These are phyloP conservation scores for Saccharata proteae DNA, from an alignment of 2,329 filamentous ascomycete species.

Conservation along the genomic window DNA sequence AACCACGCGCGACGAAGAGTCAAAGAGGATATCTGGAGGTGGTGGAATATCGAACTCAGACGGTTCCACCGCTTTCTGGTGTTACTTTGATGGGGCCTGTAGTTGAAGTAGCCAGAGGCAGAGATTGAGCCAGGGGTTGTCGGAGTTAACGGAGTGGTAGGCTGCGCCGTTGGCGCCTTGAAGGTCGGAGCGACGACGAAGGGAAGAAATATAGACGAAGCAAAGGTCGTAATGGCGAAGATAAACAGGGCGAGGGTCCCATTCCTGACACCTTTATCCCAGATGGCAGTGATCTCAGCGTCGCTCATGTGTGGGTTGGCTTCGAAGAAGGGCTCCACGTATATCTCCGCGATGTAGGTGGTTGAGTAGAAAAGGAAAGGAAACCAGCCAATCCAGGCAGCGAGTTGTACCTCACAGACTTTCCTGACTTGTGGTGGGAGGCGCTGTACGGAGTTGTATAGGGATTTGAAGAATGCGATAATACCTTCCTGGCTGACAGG, in stretches of 20 bases:
- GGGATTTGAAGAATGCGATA: conserved; percentile 64
- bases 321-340: conserved; percentile 70
- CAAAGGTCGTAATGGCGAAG: conserved; percentile 74
- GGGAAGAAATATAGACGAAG: conserved; percentile 71
- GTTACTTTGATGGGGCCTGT: background rate
- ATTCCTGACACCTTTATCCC: conserved; percentile 73
- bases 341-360: conserved; percentile 86
- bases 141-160: conserved; percentile 28
- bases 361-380: conserved; percentile 93
- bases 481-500: conserved; percentile 51
- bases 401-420: conserved; percentile 55
- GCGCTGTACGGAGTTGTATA: conserved; percentile 63
- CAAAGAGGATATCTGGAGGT: conserved; percentile 65
- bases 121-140: conserved; percentile 24
- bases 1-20: conserved; percentile 86
- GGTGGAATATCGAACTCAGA: conserved; percentile 15
- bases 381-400: conserved; percentile 91
- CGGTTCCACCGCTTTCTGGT: conserved; percentile 1
- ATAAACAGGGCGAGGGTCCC: conserved; percentile 83
- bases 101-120: conserved; percentile 10
- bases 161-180: conserved; percentile 29
- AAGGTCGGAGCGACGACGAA: conserved; percentile 79
- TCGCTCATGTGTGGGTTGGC: conserved; percentile 66
- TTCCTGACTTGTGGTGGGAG: conserved; percentile 71
- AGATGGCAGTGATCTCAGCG: conserved; percentile 63